These are phyloP conservation scores for Kodamaea jinghongensis DNA, from an alignment of 805 yeast species.

Conservation along the genomic window DNA sequence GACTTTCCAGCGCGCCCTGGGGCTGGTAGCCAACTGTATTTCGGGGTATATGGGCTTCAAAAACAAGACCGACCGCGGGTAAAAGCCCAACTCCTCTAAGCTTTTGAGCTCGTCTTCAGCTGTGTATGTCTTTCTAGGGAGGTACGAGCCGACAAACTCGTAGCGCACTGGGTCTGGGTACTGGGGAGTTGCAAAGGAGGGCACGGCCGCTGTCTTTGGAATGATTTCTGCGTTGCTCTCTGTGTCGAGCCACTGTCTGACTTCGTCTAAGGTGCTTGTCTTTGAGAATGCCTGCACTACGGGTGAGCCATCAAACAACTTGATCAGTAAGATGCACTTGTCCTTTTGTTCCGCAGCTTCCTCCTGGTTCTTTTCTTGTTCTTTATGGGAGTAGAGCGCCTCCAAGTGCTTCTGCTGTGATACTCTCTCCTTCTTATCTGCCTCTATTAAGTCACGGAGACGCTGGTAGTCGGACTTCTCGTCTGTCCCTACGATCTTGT, in stretches of 20 bases:
- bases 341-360: constrained; percentile 7
- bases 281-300: constrained; percentile 50
- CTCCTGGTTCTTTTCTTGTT: constrained; percentile 18
- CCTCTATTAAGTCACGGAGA: constrained; percentile 48
- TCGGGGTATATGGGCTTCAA: constrained; percentile 53
- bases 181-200: constrained; percentile 50
- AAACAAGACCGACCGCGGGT: constrained; percentile 72
- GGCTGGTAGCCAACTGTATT: constrained; percentile 1
- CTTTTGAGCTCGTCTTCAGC: constrained; percentile 53
- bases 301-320: constrained; percentile 65
- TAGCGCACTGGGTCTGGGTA: constrained; percentile 56
- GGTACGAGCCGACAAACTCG: constrained; percentile 34
- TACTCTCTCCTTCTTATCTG: constrained; percentile 50
- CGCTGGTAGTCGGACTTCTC: constrained; percentile 55
- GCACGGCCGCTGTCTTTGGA: constrained; percentile 41
- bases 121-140: constrained; percentile 48
- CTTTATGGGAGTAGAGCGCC: constrained; percentile 12
- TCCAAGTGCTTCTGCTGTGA: constrained; percentile 11
- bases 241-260: constrained; percentile 58
- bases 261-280: constrained; percentile 48
- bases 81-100: constrained; percentile 53
- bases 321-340: constrained; percentile 50
- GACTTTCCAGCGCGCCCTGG: constrained; percentile 3
- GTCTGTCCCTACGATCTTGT: constrained; percentile 15
- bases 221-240: constrained; percentile 36